A percentile compares a stretch with the other conserved stretches of the same genome.
phyloP scores from a whole-genome alignment of 495 filamentous ascomycete species.

The Aspergillus sparsus region DNA sequence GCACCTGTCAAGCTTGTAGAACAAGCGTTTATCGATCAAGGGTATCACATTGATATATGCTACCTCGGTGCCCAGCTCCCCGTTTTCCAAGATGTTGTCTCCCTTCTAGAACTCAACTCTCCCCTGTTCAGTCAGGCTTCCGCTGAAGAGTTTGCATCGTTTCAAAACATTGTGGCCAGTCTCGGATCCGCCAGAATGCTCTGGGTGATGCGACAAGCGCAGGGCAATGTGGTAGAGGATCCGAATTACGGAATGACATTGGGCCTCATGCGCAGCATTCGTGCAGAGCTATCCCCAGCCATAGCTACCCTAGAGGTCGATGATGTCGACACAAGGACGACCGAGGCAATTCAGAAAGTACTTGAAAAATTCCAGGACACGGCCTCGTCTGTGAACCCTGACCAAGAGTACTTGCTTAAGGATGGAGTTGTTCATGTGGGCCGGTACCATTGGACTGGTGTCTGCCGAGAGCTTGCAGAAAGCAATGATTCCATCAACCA shows the following conservation, averaged over 20 bases:
- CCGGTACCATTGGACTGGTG: slow-evolving; percentile 1
- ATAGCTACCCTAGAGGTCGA: slow-evolving; percentile 6
- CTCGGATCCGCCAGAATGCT: background rate
- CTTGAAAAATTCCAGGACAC: slow-evolving; percentile 1
- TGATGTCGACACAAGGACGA: background rate
- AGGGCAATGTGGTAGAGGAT: background rate
- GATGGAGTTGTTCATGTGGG: background rate
- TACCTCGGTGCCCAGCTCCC: background rate
- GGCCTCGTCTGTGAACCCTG: background rate
- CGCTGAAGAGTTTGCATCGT: background rate
- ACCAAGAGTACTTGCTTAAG: slow-evolving; percentile 2
- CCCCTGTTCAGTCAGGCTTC: background rate
- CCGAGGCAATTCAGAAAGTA: background rate
- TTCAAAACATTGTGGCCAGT: background rate
- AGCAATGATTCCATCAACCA: background rate
- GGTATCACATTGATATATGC: slow-evolving; percentile 8
- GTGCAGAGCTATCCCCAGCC: background rate
- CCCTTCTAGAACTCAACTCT: background rate
- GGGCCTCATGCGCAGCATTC: slow-evolving; percentile 3
- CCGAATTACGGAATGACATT: slow-evolving; percentile 1
- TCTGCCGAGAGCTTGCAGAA: background rate
- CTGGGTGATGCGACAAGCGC: slow-evolving; percentile 4
- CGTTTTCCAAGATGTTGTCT: slow-evolving; percentile 4
- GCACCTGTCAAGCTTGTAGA: background rate
- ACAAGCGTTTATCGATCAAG: background rate